Conservation (phyloP, 352 stramenopile genomes). For the Halophytophthora batemanensis region DNA sequence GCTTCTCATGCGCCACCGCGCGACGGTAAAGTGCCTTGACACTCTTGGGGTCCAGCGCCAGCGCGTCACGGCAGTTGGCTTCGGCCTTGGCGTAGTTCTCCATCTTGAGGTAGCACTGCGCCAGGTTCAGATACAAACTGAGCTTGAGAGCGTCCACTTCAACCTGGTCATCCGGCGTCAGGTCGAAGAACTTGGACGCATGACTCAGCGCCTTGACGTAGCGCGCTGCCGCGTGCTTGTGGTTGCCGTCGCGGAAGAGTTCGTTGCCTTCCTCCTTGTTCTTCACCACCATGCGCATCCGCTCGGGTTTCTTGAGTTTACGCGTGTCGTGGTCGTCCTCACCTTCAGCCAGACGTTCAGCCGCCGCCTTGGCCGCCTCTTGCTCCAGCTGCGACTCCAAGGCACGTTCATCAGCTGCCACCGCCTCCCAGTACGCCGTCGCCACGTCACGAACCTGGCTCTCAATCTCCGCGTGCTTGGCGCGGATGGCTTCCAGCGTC, state of each 20-base stretch:
- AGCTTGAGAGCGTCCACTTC: conserved; percentile 90
- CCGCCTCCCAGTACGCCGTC: conserved; percentile 66
- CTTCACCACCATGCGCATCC: conserved; percentile 92
- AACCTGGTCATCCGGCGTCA: conserved; percentile 70
- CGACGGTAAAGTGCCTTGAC: conserved; percentile 88
- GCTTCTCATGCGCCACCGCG: conserved; percentile 82
- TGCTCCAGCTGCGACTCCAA: conserved; percentile 75
- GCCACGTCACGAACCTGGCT: conserved; percentile 47
- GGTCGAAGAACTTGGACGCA: conserved; percentile 92
- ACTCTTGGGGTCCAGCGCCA: conserved; percentile 69
- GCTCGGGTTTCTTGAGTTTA: conserved; percentile 91
- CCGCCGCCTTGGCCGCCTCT: conserved; percentile 71
- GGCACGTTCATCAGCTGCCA: conserved; percentile 55
- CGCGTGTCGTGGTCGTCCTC: conserved; percentile 88
- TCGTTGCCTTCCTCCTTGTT: conserved; percentile 96
- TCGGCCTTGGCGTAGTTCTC: conserved; percentile 84
- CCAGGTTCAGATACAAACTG: conserved; percentile 90
- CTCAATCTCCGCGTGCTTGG: conserved; percentile 58
- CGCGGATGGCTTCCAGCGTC: conserved; percentile 47
- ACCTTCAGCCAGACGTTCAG: conserved; percentile 63
- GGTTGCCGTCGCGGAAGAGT: conserved; percentile 91
- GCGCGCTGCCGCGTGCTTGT: conserved; percentile 79
- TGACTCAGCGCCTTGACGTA: conserved; percentile 92
- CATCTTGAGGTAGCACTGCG: conserved; percentile 93
- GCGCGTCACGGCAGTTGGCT: conserved; percentile 82